phyloP scores from a whole-genome alignment of 2,329 filamentous ascomycete genomes.

The Talaromyces verruculosus region DNA sequence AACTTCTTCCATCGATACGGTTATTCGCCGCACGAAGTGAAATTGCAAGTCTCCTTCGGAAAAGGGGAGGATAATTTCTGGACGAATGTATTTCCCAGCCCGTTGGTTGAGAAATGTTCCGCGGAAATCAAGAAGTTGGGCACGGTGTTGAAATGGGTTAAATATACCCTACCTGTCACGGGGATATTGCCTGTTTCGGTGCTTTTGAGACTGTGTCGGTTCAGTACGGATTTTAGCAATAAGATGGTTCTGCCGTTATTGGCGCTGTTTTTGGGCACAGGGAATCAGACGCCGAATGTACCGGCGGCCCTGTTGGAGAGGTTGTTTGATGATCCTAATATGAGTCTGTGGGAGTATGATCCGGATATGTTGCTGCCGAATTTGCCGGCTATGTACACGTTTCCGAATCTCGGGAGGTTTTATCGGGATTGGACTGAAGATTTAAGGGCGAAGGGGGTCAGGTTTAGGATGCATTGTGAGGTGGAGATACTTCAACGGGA shows the following conservation, averaged over 20 bases:
- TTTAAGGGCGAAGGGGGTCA: constrained; percentile 54
- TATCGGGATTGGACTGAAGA: constrained; percentile 58
- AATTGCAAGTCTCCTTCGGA: constrained; percentile 61
- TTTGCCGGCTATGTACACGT: constrained; percentile 59
- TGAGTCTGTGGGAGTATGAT: constrained; percentile 62
- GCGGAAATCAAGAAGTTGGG: constrained; percentile 57
- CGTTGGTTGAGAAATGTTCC: constrained; percentile 56
- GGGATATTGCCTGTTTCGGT: constrained; percentile 61
- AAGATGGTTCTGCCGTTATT: constrained; percentile 70
- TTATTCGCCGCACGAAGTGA: constrained; percentile 57
- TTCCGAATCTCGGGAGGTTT: constrained; percentile 59
- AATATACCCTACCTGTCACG: constrained; percentile 57
- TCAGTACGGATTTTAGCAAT: constrained; percentile 68
- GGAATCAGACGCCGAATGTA: constrained; percentile 72
- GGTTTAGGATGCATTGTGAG: constrained; percentile 46
- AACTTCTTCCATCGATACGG: constrained; percentile 61
- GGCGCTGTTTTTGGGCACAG: constrained; percentile 71
- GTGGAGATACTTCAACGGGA: constrained; percentile 14
- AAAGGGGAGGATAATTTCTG: constrained; percentile 59
- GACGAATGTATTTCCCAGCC: constrained; percentile 61
- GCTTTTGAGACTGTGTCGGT: constrained; percentile 66
- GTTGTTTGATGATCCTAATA: constrained; percentile 59
- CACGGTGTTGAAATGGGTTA: constrained; percentile 56
- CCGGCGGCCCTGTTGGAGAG: constrained; percentile 66
- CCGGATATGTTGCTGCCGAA: constrained; percentile 55